These are phyloP conservation scores for Saccharomycopsis schoenii DNA, from an alignment of 805 yeast genomes.

Conservation along the genomic window DNA sequence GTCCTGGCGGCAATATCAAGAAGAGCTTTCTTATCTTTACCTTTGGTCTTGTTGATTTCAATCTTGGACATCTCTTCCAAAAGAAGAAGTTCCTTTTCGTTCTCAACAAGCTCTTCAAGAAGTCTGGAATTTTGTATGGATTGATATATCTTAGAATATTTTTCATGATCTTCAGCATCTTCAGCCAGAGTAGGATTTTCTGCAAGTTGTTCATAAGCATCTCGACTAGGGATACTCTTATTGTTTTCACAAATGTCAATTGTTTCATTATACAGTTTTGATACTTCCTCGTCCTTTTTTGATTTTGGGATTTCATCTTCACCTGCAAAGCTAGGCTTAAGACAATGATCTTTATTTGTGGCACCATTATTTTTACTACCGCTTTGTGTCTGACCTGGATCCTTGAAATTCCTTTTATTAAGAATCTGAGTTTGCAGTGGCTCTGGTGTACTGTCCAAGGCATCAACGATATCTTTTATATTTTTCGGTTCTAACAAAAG, in stretches of 20 bases:
- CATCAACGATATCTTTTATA: background rate
- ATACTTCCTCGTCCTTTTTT: background rate
- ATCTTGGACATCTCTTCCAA: constrained; percentile 9
- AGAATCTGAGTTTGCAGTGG: background rate
- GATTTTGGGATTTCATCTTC: background rate
- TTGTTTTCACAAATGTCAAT: no score
- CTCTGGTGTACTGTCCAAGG: background rate
- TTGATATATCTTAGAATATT: background rate
- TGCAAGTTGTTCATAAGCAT: background rate
- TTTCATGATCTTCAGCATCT: constrained; percentile 2
- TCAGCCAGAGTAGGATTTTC: constrained; percentile 2
- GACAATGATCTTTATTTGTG: background rate
- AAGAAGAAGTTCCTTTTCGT: constrained; percentile 9
- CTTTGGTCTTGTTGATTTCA: background rate
- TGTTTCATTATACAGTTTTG: background rate
- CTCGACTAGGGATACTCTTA: background rate
- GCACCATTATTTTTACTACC: background rate
- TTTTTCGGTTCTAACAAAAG: no score
- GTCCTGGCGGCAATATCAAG: constrained; percentile 17
- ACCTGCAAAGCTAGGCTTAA: no score
- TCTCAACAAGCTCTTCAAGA: constrained; percentile 7
- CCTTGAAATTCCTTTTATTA: no score
- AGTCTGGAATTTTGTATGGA: background rate
- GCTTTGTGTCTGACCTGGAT: background rate
- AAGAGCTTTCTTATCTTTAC: constrained; percentile 9